Percentiles rank a stretch among this genome's conserved stretches.
Conservation (phyloP, 345 rosid species). For the Sonneratia alba region DNA sequence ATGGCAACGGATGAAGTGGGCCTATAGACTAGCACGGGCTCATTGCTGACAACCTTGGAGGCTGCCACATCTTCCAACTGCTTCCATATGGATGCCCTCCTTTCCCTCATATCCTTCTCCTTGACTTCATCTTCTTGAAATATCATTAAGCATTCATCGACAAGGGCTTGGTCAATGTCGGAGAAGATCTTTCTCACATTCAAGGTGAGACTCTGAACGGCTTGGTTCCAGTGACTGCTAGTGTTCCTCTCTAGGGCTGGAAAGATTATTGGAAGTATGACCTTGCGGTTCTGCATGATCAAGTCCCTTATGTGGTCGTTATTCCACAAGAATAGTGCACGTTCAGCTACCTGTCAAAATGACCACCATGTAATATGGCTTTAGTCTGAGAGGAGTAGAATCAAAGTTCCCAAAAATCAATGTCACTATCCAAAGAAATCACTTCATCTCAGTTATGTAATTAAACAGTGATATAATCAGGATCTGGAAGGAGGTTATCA, state of each 20-base stretch:
- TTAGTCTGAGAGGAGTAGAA: no score
- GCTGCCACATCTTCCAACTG: slow-evolving; percentile 65
- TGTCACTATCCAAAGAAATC: no score
- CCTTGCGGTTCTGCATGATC: slow-evolving; percentile 42
- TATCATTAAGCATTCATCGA: slow-evolving; percentile 36
- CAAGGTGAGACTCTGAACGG: slow-evolving; percentile 49
- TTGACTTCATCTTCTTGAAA: slow-evolving; percentile 45
- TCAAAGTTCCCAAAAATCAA: no score
- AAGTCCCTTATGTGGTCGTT: slow-evolving; percentile 60
- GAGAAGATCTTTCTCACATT: slow-evolving; percentile 49
- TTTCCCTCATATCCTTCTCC: slow-evolving; percentile 22
- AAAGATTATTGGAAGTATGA: slow-evolving; percentile 49
- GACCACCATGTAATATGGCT: no score
- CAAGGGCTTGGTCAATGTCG: slow-evolving; percentile 46
- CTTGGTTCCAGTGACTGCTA: slow-evolving; percentile 56
- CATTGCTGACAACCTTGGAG: slow-evolving; percentile 27
- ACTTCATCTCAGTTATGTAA: no score
- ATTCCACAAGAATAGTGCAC: slow-evolving; percentile 67
- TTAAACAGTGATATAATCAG: neutral
- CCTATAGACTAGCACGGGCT: slow-evolving; percentile 30
- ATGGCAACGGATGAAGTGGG: slow-evolving; percentile 41
- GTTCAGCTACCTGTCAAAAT: slow-evolving; percentile 57
- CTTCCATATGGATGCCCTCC: slow-evolving; percentile 43
- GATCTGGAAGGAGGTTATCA: neutral
- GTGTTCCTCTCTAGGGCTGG: slow-evolving; percentile 56